Evolutionary conservation across 2,329 filamentous ascomycete species (phyloP).

Genomic region (Amylocarpus encephaloides): DNA sequence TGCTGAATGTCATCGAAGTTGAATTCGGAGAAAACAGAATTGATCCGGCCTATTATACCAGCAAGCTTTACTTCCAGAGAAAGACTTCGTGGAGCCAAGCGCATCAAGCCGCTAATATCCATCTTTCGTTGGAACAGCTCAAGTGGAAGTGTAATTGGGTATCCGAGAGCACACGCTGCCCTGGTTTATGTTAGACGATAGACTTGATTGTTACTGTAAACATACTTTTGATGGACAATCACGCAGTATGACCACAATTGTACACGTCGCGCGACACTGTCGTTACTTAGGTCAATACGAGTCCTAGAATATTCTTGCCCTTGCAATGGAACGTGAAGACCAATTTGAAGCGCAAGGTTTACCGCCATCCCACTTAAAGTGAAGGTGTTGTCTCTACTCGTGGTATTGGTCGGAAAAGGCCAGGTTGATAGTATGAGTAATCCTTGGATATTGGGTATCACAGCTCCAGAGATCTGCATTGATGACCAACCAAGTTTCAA

Average conservation of each 20-base stretch:
- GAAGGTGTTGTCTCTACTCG: slow-evolving; percentile 12
- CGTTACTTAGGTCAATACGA: slow-evolving; percentile 7
- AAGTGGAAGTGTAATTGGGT: slow-evolving; percentile 11
- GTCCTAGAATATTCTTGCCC: slow-evolving; percentile 14
- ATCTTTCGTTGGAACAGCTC: slow-evolving; percentile 9
- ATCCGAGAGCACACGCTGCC: slow-evolving; percentile 12
- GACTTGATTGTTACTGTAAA: neutral
- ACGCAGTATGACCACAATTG: slow-evolving; percentile 14
- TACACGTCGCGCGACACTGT: slow-evolving; percentile 5
- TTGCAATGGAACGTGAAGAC: slow-evolving; percentile 12
- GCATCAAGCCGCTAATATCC: slow-evolving; percentile 5
- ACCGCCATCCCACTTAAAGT: slow-evolving; percentile 11
- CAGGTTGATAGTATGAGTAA: slow-evolving; percentile 12
- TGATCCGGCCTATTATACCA: slow-evolving; percentile 8
- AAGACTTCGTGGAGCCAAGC: slow-evolving; percentile 5
- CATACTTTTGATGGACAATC: slow-evolving; percentile 13
- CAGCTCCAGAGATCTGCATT: slow-evolving; percentile 10
- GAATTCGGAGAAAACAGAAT: slow-evolving; percentile 10
- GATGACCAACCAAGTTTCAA: slow-evolving; percentile 9
- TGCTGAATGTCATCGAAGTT: slow-evolving; percentile 10
- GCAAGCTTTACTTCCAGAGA: slow-evolving; percentile 8
- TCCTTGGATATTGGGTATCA: slow-evolving; percentile 14
- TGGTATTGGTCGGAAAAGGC: slow-evolving; percentile 11
- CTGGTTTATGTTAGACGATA: neutral
- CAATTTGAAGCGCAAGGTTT: slow-evolving; percentile 12